These are phyloP conservation scores for Podila verticillata DNA, from an alignment of 192 early-diverging fungal genomes.

Conservation along the genomic window DNA sequence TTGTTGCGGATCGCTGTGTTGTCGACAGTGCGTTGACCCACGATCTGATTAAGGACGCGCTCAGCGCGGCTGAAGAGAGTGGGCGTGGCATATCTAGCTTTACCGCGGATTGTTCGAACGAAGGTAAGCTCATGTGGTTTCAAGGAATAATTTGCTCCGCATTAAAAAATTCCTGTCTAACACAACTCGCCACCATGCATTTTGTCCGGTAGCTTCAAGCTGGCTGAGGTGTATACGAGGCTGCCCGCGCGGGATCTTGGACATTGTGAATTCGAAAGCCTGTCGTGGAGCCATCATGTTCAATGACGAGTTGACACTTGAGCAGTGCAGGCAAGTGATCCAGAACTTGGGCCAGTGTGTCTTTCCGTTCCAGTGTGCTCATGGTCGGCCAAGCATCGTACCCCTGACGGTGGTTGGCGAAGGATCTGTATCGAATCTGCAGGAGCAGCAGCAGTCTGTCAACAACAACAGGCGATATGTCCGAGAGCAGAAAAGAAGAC, in stretches of 20 bases:
- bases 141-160: not conserved
- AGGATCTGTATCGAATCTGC: not conserved
- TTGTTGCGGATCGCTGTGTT: slow-evolving; percentile 72
- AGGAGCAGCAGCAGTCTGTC: not conserved
- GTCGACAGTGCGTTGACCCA: slow-evolving; percentile 55
- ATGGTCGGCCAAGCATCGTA: slow-evolving; percentile 55
- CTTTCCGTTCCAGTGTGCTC: slow-evolving; percentile 76
- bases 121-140: not conserved
- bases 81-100: not conserved
- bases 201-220: not conserved
- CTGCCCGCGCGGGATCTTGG: slow-evolving; percentile 71
- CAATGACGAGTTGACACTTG: slow-evolving; percentile 63
- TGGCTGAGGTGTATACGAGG: slow-evolving; percentile 39
- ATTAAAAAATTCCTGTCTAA: not conserved
- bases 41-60: slow-evolving; percentile 52
- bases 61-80: slow-evolving; percentile 30
- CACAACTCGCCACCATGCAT: not conserved
- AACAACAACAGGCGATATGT: not conserved
- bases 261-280: slow-evolving; percentile 79
- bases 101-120: not conserved
- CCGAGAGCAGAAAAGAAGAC: not conserved
- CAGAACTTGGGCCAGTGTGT: slow-evolving; percentile 58
- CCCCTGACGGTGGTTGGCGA: slow-evolving; percentile 16
- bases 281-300: slow-evolving; percentile 84
- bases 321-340: slow-evolving; percentile 64